phyloP scores from a whole-genome alignment of 805 yeast genomes.

The Pichia gijzeniarum region DNA sequence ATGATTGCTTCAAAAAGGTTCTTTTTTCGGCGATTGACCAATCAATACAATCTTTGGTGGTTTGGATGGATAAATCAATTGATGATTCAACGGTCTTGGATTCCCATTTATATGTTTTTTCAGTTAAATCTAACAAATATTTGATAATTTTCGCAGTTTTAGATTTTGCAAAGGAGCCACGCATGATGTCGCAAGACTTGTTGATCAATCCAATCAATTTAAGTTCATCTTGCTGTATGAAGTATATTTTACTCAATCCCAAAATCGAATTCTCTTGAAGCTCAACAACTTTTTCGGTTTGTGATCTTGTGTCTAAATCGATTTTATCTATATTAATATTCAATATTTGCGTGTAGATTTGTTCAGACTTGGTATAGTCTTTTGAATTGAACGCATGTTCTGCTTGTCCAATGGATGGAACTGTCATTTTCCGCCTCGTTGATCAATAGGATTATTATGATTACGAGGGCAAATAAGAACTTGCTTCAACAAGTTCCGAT shows the following conservation, averaged over 20 bases:
- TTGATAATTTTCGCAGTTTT: constrained; percentile 90
- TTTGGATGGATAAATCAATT: constrained; percentile 61
- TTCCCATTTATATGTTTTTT: constrained; percentile 39
- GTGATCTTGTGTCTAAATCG: constrained; percentile 12
- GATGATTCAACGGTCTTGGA: constrained; percentile 29
- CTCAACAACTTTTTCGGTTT: constrained; percentile 39
- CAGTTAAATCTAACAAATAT: constrained; percentile 72
- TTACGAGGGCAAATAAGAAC: background rate
- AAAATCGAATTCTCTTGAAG: constrained; percentile 63
- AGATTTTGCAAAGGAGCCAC: constrained; percentile 70
- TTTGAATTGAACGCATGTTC: constrained; percentile 47
- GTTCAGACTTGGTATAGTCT: constrained; percentile 53
- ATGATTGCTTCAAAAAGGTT: constrained; percentile 79
- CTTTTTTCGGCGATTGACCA: constrained; percentile 85
- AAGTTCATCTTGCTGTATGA: constrained; percentile 38
- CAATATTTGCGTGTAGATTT: constrained; percentile 48
- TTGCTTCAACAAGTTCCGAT: background rate
- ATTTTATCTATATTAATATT: constrained; percentile 15
- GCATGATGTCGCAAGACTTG: constrained; percentile 61
- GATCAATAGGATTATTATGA: background rate
- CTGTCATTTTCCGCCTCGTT: constrained; percentile 19
- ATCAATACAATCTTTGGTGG: constrained; percentile 72
- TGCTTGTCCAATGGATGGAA: constrained; percentile 48
- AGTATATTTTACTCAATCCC: constrained; percentile 71
- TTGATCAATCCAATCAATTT: constrained; percentile 58